Conservation (phyloP, 441 rosid genomes). For the Gossypium lobatum region DNA sequence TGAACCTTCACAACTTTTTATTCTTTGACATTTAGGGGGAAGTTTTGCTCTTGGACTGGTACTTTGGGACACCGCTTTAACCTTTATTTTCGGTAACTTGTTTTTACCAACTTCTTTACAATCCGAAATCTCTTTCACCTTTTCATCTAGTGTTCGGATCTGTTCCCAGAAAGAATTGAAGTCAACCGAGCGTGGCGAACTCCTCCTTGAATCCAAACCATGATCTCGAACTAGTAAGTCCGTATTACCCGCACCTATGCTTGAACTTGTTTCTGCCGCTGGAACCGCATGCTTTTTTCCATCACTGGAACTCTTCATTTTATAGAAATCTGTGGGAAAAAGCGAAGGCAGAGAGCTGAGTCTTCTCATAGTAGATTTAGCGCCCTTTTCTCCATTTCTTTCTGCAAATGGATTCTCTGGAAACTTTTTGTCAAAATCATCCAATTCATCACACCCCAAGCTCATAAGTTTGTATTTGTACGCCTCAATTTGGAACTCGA, state of each 20-base stretch:
- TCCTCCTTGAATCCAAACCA: conserved; percentile 18
- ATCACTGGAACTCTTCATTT: conserved; percentile 12
- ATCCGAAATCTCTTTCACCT: conserved; percentile 40
- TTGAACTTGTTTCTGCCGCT: background rate
- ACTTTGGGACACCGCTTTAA: conserved; percentile 25
- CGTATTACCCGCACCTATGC: conserved; percentile 12
- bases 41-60: conserved; percentile 27
- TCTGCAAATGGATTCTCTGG: conserved; percentile 41
- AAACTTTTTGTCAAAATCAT: conserved; percentile 22
- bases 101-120: conserved; percentile 26
- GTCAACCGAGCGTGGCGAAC: conserved; percentile 19
- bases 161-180: conserved; percentile 36
- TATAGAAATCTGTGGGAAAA: conserved; percentile 17
- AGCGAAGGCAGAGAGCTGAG: conserved; percentile 31
- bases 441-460: conserved; percentile 60
- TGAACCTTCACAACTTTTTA: conserved; percentile 24
- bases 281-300: conserved; percentile 13
- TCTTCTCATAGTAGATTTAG: conserved; percentile 21
- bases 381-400: conserved; percentile 29
- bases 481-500: conserved; percentile 77
- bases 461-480: conserved; percentile 62
- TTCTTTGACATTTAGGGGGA: conserved; percentile 24
- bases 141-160: conserved; percentile 37
- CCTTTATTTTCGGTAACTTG: conserved; percentile 19
- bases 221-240: conserved; percentile 12